Conservation (phyloP, 2,329 filamentous ascomycete species). For the Paraphaeosphaeria sporulosa region DNA sequence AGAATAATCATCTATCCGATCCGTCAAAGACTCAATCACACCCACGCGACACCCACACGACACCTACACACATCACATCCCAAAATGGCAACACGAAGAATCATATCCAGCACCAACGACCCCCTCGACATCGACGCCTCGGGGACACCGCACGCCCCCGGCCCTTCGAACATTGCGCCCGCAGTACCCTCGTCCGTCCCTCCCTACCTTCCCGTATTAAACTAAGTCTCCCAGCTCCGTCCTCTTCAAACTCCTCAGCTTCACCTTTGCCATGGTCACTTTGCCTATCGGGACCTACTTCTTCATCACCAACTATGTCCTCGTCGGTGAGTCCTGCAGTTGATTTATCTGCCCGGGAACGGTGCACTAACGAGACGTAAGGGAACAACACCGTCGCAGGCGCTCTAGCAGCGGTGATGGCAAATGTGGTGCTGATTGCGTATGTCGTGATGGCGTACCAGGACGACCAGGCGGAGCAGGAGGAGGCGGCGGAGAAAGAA, state of each 20-base stretch:
- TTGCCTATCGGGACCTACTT: slow-evolving; percentile 91
- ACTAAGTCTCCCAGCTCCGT: slow-evolving; percentile 67
- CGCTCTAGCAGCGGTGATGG: slow-evolving; percentile 83
- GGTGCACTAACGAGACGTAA: slow-evolving; percentile 46
- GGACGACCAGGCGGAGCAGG: slow-evolving; percentile 72
- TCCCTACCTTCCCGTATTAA: slow-evolving; percentile 1
- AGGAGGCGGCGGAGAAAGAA: slow-evolving; percentile 54
- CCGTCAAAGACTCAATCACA: background rate
- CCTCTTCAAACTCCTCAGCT: slow-evolving; percentile 87
- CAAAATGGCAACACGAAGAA: slow-evolving; percentile 74
- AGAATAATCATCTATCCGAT: background rate
- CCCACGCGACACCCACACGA: background rate
- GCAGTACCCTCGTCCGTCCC: slow-evolving; percentile 78
- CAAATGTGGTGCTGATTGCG: slow-evolving; percentile 88
- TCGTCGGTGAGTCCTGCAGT: slow-evolving; percentile 67
- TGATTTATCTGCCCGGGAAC: background rate
- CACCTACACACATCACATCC: background rate
- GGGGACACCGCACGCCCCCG: slow-evolving; percentile 33
- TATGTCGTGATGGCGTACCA: slow-evolving; percentile 92
- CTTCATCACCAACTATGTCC: slow-evolving; percentile 76
- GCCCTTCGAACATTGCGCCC: slow-evolving; percentile 77
- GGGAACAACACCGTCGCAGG: slow-evolving; percentile 91
- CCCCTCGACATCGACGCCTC: slow-evolving; percentile 62
- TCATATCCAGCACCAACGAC: slow-evolving; percentile 70
- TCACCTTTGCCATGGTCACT: slow-evolving; percentile 90